Evolutionary conservation across 164 flowering plant species (phyloP), one percentile per base, ranked within the genome.

Genomic region (Houttuynia cordata): DNA sequence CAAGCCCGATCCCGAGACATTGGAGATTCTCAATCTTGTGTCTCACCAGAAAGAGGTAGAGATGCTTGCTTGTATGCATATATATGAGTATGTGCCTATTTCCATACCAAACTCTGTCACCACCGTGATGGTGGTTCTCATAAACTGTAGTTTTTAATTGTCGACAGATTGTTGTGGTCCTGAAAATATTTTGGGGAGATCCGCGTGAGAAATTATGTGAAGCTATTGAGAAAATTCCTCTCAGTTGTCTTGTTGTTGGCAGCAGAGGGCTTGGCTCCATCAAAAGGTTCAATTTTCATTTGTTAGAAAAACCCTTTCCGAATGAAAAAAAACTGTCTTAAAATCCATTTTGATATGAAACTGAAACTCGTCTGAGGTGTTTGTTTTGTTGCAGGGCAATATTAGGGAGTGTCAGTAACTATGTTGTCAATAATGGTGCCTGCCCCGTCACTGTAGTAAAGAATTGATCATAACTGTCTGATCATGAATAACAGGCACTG

Each of bases 401-500:
- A 10, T 34, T 93, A 82, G 97, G 96, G 18, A 93, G 98, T 68
- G 98, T 89, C 8, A 93, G 97, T 77, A 85, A 80, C 77, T 70
- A 80, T 69, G 90, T 90, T 53, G 92, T 90, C 75, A 84, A 80
- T 49, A 74, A 80, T 64, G 91, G 70, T 42, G 23, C 85, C n/a
- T 93, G 97, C 57, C 97, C 97, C 0, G 92, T 93, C 15, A 93
- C 96, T 0, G 97, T 93, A 0, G 98, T 93, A 76, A 91, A 86
- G 85, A 47, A 56, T 42, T 42, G 49, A 42, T 10, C 14, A 10
- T 42, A 42, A 8, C 9, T 4, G 49, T 42, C 17, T 34, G 71
- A 58, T 19, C 56, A 65, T 20, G 70, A 65, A 24, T 54, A 42
- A 42, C 14, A 1, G 17, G 49, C 49, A 42, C 1, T 42, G 10